phyloP scores from a whole-genome alignment of 2,329 filamentous ascomycete species.

The Graphiopsis chlorocephala region DNA sequence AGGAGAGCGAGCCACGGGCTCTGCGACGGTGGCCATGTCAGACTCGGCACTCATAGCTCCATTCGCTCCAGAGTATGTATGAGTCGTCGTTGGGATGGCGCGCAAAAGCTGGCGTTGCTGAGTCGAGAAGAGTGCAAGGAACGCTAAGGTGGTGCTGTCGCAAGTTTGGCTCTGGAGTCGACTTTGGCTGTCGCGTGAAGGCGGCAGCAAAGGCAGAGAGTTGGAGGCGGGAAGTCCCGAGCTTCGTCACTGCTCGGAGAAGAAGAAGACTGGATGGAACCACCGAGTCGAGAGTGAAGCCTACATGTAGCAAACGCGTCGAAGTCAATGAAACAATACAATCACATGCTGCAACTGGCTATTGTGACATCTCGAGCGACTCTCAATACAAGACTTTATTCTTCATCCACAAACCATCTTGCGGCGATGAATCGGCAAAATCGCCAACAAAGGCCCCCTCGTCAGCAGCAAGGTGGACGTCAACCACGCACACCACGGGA shows the following conservation, averaged over 20 bases:
- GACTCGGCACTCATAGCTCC: background rate
- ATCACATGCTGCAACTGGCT: background rate
- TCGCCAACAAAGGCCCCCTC: constrained; percentile 27
- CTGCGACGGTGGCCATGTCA: constrained; percentile 16
- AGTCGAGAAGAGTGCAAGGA: background rate
- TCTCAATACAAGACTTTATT: background rate
- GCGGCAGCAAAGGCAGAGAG: constrained; percentile 7
- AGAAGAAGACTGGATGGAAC: background rate
- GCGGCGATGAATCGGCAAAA: constrained; percentile 30
- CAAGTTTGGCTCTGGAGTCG: background rate
- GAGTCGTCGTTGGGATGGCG: background rate
- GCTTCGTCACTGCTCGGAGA: constrained; percentile 1
- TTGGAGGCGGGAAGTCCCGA: background rate
- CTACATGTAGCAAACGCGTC: background rate
- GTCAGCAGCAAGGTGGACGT: constrained; percentile 13
- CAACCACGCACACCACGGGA: constrained; percentile 5
- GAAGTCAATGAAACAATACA: background rate
- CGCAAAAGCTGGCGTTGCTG: background rate
- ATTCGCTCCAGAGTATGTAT: background rate
- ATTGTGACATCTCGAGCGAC: background rate
- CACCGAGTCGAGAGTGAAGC: background rate
- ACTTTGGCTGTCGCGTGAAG: constrained; percentile 5
- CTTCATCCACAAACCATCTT: background rate
- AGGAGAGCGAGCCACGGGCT: background rate
- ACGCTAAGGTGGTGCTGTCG: background rate